Conservation (phyloP, 2,329 filamentous ascomycete genomes). For the Diplodia mutila region DNA sequence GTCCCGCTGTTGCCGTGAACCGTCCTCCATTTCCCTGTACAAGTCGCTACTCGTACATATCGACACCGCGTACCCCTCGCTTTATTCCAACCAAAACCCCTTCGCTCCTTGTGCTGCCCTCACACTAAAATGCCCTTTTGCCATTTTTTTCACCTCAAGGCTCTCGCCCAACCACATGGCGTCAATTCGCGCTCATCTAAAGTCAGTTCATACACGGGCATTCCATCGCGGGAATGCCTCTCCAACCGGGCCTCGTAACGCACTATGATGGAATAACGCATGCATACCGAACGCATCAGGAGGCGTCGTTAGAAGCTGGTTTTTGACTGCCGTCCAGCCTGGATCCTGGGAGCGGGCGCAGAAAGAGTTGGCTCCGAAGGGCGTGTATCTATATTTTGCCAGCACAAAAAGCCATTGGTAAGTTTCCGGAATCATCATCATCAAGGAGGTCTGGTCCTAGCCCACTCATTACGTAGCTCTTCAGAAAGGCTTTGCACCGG, state of each 20-base stretch:
- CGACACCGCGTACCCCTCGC: neutral
- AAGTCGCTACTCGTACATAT: neutral
- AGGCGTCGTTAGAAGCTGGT: neutral
- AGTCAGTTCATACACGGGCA: neutral
- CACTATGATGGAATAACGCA: neutral
- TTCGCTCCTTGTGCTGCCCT: neutral
- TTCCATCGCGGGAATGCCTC: neutral
- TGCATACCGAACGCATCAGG: neutral
- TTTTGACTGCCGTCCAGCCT: neutral
- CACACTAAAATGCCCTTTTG: neutral
- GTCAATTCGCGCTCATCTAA: neutral
- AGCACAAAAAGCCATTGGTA: neutral
- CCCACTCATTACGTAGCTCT: conserved; percentile 22
- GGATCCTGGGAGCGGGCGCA: neutral
- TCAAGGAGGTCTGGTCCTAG: conserved; percentile 19
- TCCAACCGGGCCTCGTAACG: neutral
- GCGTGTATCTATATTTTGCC: neutral
- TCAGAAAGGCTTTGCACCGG: conserved; percentile 21
- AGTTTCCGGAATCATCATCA: neutral
- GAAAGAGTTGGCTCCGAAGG: neutral
- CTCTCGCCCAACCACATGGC: neutral
- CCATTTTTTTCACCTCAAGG: neutral
- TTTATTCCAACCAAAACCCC: neutral
- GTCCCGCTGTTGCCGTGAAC: neutral
- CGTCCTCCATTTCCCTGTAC: neutral